These are phyloP conservation scores for Citrus reticulata DNA, from an alignment of 345 rosid species.

Conservation along the genomic window DNA sequence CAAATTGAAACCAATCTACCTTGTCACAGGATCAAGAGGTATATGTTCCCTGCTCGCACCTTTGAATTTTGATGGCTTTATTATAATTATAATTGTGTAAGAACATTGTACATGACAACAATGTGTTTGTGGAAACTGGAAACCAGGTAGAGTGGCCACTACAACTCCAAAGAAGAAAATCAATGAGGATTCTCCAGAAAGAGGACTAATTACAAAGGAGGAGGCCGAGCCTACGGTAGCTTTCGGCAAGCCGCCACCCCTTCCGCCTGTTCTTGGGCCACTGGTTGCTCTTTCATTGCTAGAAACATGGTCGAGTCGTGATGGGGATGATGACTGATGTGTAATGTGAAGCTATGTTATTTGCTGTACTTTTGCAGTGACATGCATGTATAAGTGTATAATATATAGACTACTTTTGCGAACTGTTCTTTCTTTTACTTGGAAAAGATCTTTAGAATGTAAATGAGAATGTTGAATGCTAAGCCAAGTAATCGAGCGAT, in stretches of 20 bases:
- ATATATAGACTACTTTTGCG: too few species aligned
- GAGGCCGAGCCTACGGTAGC: constrained; percentile 47
- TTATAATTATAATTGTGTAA: not conserved
- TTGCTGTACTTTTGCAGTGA: not conserved
- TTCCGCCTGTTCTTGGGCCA: constrained; percentile 51
- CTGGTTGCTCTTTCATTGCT: constrained; percentile 47
- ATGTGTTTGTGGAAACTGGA: not conserved
- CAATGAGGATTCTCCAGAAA: constrained; percentile 15
- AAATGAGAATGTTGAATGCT: constrained; percentile 31
- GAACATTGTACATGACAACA: not conserved
- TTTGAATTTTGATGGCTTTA: not conserved
- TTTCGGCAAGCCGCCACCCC: constrained; percentile 53
- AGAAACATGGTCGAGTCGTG: constrained; percentile 40
- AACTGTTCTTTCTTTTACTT: constrained; percentile 13
- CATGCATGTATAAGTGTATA: too few species aligned
- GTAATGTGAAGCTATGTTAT: not conserved
- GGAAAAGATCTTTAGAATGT: constrained; percentile 36
- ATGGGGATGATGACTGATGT: constrained; percentile 37
- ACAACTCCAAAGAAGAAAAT: constrained; percentile 38
- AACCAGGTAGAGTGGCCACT: constrained; percentile 39
- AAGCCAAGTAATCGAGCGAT: constrained; percentile 28
- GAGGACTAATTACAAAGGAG: constrained; percentile 14
- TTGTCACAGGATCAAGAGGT: constrained; percentile 38
- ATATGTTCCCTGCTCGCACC: not conserved
- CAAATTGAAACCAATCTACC: constrained; percentile 30